Evolutionary conservation across 306 rosid genomes (phyloP).

Genomic region (Hylodesmum podocarpum): DNA sequence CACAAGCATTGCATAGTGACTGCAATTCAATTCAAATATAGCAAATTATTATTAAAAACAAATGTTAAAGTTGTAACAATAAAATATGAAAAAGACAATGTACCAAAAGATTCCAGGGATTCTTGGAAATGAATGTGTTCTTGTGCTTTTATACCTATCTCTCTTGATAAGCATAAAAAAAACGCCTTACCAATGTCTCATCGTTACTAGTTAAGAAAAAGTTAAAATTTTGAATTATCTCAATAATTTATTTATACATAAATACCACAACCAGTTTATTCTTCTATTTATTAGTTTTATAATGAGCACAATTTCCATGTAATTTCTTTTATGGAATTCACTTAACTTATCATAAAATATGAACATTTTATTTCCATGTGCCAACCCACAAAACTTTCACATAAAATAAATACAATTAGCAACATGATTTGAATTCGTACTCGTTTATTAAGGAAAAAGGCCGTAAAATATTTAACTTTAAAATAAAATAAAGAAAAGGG

Average conservation of each 20-base stretch:
- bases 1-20: constrained; percentile 99
- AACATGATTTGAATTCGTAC: too few relatives aligned
- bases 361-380: not conserved
- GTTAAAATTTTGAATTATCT: too few relatives aligned
- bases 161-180: not conserved
- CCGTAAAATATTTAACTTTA: too few relatives aligned
- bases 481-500: too few relatives aligned
- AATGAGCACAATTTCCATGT: too few relatives aligned
- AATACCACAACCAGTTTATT: not conserved
- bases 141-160: not conserved
- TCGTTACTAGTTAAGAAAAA: not conserved
- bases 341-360: not conserved
- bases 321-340: not conserved
- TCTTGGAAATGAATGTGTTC: not conserved
- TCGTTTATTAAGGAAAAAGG: too few relatives aligned
- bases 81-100: not conserved
- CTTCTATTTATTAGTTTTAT: too few relatives aligned
- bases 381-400: not conserved
- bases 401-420: too few relatives aligned
- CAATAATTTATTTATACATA: too few relatives aligned
- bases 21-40: constrained; percentile 29
- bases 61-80: not conserved
- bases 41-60: not conserved
- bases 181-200: not conserved
- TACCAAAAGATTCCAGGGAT: not conserved